These are phyloP conservation scores for Trifolium subterraneum DNA, from an alignment of 306 rosid species.

Conservation along the genomic window DNA sequence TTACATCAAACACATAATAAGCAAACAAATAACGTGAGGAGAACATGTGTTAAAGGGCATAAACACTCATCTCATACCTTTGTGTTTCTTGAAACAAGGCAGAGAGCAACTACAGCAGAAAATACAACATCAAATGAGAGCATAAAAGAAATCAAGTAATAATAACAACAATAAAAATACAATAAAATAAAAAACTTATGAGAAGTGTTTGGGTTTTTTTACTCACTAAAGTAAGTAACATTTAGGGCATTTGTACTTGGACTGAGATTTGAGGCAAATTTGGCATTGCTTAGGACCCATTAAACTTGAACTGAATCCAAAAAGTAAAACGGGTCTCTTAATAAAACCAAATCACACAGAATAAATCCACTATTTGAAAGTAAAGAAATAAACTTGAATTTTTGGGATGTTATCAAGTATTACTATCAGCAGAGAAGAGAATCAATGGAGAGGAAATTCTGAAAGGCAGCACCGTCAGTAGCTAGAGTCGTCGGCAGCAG, in stretches of 20 bases:
- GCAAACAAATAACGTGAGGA: slow-evolving; percentile 12
- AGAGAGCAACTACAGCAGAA: slow-evolving; percentile 68
- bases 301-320: background rate
- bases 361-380: slow-evolving; percentile 4
- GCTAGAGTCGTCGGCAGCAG: too few relatives aligned
- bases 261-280: slow-evolving; percentile 70
- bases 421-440: background rate
- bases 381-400: background rate
- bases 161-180: background rate
- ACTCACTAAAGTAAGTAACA: slow-evolving; percentile 77
- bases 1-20: slow-evolving; percentile 24
- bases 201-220: background rate
- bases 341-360: background rate
- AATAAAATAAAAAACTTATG: background rate
- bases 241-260: slow-evolving; percentile 85
- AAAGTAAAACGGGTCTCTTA: background rate
- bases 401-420: background rate
- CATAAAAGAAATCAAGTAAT: background rate
- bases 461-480: too few relatives aligned
- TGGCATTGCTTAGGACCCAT: slow-evolving; percentile 79
- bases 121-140: slow-evolving; percentile 33
- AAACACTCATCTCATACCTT: slow-evolving; percentile 53
- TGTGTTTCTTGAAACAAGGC: slow-evolving; percentile 83
- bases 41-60: background rate
- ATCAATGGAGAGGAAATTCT: too few relatives aligned